Evolutionary conservation across 352 stramenopile species (phyloP), one percentile per base, ranked within the genome.

Genomic region (Phytophthora vignae): DNA sequence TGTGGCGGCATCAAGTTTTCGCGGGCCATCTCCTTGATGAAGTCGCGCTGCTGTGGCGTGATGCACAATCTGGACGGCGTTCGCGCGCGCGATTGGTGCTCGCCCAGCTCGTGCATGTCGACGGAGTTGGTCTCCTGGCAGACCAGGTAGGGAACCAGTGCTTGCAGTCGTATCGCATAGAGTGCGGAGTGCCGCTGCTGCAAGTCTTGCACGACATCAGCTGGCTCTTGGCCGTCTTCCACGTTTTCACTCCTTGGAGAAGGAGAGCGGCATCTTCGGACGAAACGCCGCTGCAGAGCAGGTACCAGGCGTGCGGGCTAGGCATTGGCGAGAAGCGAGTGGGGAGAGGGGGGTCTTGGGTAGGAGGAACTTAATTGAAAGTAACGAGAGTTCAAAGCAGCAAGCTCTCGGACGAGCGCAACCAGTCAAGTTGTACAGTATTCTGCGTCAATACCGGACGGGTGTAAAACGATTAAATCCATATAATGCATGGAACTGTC

Each of bases 1-100:
- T 57, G 65, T 2, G 48, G 19, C 2, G 56, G 50, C 57, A 54
- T 66, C 2, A 67, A 21, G 15, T 67, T 66, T 46, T 72, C 57
- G 7, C 50, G 36, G 0, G 29, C 19, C 0, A 72, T 33, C 36
- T 66, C 57, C 14, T 66, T 29, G 6, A 72, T 61, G 40, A 62
- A 72, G 6, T 22, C 36, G 1, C 56, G 64, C 25, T 71, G 56
- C 15, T 1, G 22, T 17, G 36, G 22, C 0, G 48, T 60, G 49
- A 66, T 66, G 17, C 1, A 14, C 0, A 19, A 1, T 38, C 33
- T 71, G 4, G 25, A 22, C 3, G 31, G 33, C 4, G 64, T 50
- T 38, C 15, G 40, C 2, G 36, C 50, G 0, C 4, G 10, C 27
- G 48, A 71, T 11, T 33, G 33, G n/a, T 64, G 64, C 1, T 54